Evolutionary conservation across 2,329 filamentous ascomycete genomes (phyloP), one percentile per base, ranked within the genome.

Genomic region (Didymella keratinophila): DNA sequence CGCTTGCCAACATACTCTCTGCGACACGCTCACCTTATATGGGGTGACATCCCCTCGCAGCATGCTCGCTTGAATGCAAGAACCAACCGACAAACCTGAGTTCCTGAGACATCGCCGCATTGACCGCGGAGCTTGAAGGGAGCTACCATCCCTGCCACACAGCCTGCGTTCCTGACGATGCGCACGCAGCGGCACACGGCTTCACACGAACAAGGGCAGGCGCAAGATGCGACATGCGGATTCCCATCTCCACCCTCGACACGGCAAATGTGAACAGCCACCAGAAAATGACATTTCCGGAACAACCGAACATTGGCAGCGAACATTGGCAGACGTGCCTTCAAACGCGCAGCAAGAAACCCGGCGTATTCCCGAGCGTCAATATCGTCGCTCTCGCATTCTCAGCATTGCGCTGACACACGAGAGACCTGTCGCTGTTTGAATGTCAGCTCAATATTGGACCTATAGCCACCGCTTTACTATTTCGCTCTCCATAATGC

Each of bases 21-120:
- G 68, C 65, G 64, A 62, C 60, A 49, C 36, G 41, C 53, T 54
- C 54, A 62, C 61, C 54, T 62, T 71, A 72, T 73, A 73, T 72
- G 72, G 61, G 55, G 56, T 58, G 56, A 54, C 56, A 46, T 34
- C 20, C 34, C 37, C 61, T 57, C 37, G 12, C 32, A 50, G 28
- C 27, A 23, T 34, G 9, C 27, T 52, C 52, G 52, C 57, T 51
- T 58, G 34, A 23, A 47, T 54, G 36, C 54, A 59, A 58, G 45
- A 41, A 36, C 36, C 7, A 58, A 47, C 28, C 41, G 32, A 53
- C 50, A 46, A 46, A 58, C 56, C 49, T 58, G 56, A 50, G 32
- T 47, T 52, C 53, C 63, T 67, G 66, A 67, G 64, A 69, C 68
- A 52, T 52, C 25, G 18, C 52, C 52, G 66, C 65, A 68, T 68